Conservation (phyloP, 176 grass and related monocot species). For the Chloris gayana region DNA sequence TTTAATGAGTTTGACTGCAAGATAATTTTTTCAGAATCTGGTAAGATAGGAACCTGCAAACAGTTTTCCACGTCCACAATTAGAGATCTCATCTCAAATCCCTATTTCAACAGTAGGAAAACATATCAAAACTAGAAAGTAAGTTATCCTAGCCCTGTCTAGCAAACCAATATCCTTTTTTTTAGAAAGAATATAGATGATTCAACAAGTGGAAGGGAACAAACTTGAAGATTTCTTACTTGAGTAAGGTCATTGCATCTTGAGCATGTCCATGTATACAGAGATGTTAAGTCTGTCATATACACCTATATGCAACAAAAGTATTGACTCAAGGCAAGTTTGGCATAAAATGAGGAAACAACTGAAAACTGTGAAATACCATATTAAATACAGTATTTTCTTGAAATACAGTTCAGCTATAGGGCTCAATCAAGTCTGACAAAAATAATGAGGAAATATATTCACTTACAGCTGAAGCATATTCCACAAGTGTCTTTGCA, state of each 20-base stretch:
- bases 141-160: not conserved
- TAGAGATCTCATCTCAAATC: constrained; percentile 84
- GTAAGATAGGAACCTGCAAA: constrained; percentile 71
- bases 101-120: constrained; percentile 53
- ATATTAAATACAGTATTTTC: not conserved
- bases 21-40: constrained; percentile 19
- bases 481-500: constrained; percentile 79
- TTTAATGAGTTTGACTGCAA: constrained; percentile 7
- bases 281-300: constrained; percentile 68
- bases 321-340: constrained; percentile 28
- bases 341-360: not conserved
- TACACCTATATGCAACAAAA: constrained; percentile 53
- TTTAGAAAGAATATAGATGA: not conserved
- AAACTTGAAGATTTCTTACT: constrained; percentile 52
- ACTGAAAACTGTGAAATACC: not conserved
- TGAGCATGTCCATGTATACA: constrained; percentile 75
- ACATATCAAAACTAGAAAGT: constrained; percentile 27
- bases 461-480: constrained; percentile 84
- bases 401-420: not conserved
- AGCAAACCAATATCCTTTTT: not conserved
- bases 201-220: constrained; percentile 2
- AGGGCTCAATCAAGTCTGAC: not conserved
- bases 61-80: constrained; percentile 90
- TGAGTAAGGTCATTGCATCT: constrained; percentile 84
- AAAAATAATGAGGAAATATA: constrained; percentile 19